Evolutionary conservation across 1,284 basidiomycete species (phyloP), one percentile per base, ranked within the genome.

Genomic region (Gomphus sp.): DNA sequence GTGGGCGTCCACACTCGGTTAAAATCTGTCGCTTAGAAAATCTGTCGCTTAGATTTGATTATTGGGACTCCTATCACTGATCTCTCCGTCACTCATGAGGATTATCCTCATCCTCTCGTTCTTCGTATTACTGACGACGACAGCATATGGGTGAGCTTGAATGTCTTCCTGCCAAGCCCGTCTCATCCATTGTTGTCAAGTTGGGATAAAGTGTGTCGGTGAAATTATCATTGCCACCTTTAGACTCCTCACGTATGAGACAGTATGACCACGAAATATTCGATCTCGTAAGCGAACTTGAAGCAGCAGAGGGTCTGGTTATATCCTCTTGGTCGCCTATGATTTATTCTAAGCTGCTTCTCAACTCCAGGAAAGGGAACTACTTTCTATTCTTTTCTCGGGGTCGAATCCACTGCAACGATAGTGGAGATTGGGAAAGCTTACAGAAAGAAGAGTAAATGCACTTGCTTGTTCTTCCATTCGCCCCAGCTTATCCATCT

Each of bases 221-320:
- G 60, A 45, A 43, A 36, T 53, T 31, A 31, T 36, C 52, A 25
- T 54, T 43, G 43, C 37, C 16, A 31, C 28, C 12, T 14, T 52
- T 34, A 2, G 18, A 18, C n/a, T 28, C n/a, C 58, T 64, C 36
- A 62, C 56, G 60, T 18, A 54, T 50, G 53, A 60, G 11, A 31
- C 65, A 93, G 85, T 88, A 93, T 72, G 92, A 95, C 74, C 80
- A 94, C 76, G 94, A 98, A 73, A 94, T 98, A 56, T 98, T 98
- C 68, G 94, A 97, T 73, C 79, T 98, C n/a, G 93, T 97, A 60
- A 82, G 82, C 63, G 89, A 82, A 6, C 72, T 98, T 37, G 87
- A 96, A 73, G 74, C 76, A 1, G 77, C 89, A 2, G 93, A 96
- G 77, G 94, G 91, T 84, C 18, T 11, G 69, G 47, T 34, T 48